phyloP scores from a whole-genome alignment of 2,329 filamentous ascomycete genomes.

The Rutstroemia sp. region DNA sequence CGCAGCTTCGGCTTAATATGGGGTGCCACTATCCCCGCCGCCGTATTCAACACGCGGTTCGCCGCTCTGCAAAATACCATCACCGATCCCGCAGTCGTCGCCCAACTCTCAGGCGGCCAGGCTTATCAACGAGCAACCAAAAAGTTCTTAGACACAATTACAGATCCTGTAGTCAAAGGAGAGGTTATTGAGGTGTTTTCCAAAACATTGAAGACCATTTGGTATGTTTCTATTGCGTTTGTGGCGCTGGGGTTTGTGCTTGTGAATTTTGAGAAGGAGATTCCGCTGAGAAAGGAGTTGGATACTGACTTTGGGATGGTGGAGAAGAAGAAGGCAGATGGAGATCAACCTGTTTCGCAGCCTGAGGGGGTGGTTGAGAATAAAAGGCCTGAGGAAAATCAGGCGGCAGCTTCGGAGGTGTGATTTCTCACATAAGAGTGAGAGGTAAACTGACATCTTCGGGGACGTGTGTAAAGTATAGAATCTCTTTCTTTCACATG shows the following conservation, averaged over 20 bases:
- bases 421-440: no score
- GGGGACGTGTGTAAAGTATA: no score
- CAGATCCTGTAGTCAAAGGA: background rate
- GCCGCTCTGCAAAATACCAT: background rate
- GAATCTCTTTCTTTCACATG: no score
- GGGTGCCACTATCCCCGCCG: background rate
- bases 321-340: background rate
- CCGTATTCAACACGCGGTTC: background rate
- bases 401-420: no score
- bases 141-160: background rate
- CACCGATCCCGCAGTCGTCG: background rate
- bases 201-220: background rate
- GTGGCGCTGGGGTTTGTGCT: background rate
- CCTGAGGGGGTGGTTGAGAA: background rate
- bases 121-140: background rate
- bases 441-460: no score
- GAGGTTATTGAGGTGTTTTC: background rate
- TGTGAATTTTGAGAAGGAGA: background rate
- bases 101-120: background rate
- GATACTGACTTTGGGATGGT: background rate
- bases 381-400: no score
- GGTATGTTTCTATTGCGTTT: background rate
- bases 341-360: background rate
- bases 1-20: slow-evolving; percentile 10
- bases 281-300: background rate